Base-by-base conservation (phyloP, 1,284 basidiomycete species). In the Cutaneotrichosporon sp. region DNA sequence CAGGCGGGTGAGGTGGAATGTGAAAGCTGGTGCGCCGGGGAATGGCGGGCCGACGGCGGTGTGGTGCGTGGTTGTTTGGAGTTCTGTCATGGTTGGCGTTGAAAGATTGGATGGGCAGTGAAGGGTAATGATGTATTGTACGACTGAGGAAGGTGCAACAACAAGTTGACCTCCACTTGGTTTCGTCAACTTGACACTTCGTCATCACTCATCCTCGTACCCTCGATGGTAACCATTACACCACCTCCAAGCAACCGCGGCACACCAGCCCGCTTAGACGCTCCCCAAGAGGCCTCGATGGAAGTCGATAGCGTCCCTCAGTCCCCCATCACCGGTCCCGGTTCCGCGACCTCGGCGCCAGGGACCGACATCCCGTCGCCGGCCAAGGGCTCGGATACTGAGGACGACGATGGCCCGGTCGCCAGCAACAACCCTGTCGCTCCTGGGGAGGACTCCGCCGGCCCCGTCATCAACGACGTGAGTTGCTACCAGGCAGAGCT, bases 1-100 rank as follows among this genome's bases (percentile, higher is more conserved):
- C 46, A 92, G 79, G 51, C 82, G 82, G 51, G 88, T 91, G 63
- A 90, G 82, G 70, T 90, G 89, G 63, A 92, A 80, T 10, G 83
- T 85, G 64, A 92, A 84, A 49, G 85, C 82, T 4, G 89, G 89
- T 40, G 74, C 67, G 31, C 69, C 65, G n/a, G 74, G 77, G 47
- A 72, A 66, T 5, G 74, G 71, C 10, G 78, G 68, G 1, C 72
- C 68, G 56, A 80, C 21, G 57, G 58, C 36, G 16, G 72, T 74
- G 68, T 74, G 67, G 64, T 73, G 61, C 7, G 71, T 73, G 11
- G 63, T 63, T 32, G 73, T 76, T 5, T 66, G 65, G 4, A 73
- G 66, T 1, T 47, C 40, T n/a, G 52, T 31, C 58, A 50, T 62
- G 46, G 26, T 55, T 50, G 26, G 49, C 2, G n/a, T 13, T n/a